Percentiles rank a stretch among this genome's conserved stretches.
phyloP scores from a whole-genome alignment of 768 basidiomycete species.

The Mycena vulgaris region DNA sequence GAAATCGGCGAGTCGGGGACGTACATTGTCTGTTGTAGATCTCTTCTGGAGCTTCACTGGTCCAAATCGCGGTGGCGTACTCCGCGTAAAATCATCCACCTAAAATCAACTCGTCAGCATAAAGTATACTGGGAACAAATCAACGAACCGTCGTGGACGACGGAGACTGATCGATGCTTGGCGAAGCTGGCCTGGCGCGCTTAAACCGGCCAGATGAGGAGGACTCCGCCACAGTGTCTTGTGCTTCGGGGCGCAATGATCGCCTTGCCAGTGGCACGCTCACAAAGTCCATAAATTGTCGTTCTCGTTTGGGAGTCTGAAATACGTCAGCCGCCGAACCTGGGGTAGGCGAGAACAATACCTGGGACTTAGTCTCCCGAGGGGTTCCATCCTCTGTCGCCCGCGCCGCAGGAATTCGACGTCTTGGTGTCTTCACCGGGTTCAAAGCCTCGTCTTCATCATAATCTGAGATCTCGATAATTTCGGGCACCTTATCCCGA shows the following conservation, averaged over 20 bases:
- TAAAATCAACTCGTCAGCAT: background rate
- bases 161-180: background rate
- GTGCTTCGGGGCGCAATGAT: background rate
- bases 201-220: constrained; percentile 13
- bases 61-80: too few species aligned
- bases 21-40: background rate
- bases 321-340: background rate
- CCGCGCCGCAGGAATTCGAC: background rate
- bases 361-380: background rate
- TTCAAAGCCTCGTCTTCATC: background rate
- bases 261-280: background rate
- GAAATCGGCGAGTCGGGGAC: background rate
- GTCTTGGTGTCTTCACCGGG: background rate
- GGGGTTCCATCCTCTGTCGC: background rate
- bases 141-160: constrained; percentile 3
- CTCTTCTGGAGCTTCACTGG: constrained; percentile 10
- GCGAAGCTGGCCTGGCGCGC: constrained; percentile 10
- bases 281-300: constrained; percentile 16
- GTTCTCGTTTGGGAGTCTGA: background rate
- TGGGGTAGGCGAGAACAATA: background rate
- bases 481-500: background rate
- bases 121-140: background rate
- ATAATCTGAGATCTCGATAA: constrained; percentile 32
- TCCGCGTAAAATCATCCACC: background rate
- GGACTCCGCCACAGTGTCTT: too few species aligned